Percentiles rank a stretch among this genome's conserved stretches.
These are phyloP conservation scores for Thraustotheca clavata DNA, from an alignment of 352 stramenopile genomes.

Conservation along the genomic window DNA sequence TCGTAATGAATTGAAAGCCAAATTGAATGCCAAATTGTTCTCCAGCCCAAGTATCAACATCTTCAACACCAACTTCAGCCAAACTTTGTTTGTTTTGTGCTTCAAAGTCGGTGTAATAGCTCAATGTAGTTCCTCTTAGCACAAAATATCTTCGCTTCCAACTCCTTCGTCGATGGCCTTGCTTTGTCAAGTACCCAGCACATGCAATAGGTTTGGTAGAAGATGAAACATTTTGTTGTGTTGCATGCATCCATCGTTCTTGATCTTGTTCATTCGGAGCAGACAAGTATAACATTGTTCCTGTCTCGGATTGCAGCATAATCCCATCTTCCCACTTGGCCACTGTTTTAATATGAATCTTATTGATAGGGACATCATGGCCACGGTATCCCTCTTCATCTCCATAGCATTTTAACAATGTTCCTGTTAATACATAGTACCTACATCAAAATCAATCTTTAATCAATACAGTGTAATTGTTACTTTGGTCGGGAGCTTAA, in stretches of 20 bases:
- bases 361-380: not conserved
- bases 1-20: constrained; percentile 21
- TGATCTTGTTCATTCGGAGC: not conserved
- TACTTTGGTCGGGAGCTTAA: constrained; percentile 19
- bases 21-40: constrained; percentile 19
- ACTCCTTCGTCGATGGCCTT: constrained; percentile 58
- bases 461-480: not conserved
- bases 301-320: constrained; percentile 13
- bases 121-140: constrained; percentile 34
- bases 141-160: constrained; percentile 76
- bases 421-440: constrained; percentile 13
- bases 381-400: constrained; percentile 13
- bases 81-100: constrained; percentile 14
- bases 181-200: constrained; percentile 61
- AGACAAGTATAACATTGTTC: constrained; percentile 18
- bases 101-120: constrained; percentile 20
- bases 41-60: constrained; percentile 14
- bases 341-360: not conserved
- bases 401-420: constrained; percentile 16
- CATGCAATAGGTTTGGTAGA: constrained; percentile 8
- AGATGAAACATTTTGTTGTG: constrained; percentile 2
- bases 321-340: constrained; percentile 19
- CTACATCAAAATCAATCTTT: not conserved
- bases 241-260: constrained; percentile 2
- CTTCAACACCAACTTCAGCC: constrained; percentile 19